phyloP scores from a whole-genome alignment of 2,329 filamentous ascomycete genomes.

The Sporothrix pseudoabietina region DNA sequence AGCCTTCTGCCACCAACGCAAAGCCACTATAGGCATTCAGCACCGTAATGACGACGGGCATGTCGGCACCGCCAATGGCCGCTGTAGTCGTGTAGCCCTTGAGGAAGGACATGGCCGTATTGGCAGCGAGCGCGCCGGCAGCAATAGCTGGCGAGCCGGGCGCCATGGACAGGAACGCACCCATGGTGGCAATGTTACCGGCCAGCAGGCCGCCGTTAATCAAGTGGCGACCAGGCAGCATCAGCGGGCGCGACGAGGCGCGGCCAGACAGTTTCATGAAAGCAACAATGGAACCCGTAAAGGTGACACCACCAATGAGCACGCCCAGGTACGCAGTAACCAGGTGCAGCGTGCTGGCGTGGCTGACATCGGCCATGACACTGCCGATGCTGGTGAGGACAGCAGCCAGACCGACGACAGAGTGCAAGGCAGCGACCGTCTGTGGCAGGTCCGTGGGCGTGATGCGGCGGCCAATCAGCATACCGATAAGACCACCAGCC shows the following conservation, averaged over 20 bases:
- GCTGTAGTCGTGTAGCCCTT: constrained; percentile 88
- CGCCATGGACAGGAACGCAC: constrained; percentile 78
- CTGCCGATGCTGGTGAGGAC: constrained; percentile 87
- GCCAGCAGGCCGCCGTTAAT: constrained; percentile 75
- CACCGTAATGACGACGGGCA: constrained; percentile 89
- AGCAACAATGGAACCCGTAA: constrained; percentile 86
- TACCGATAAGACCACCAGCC: constrained; percentile 66
- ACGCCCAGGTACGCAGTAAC: constrained; percentile 86
- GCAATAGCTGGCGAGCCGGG: constrained; percentile 78
- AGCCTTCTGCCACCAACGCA: constrained; percentile 83
- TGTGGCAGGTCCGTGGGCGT: constrained; percentile 87
- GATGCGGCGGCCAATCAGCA: constrained; percentile 81
- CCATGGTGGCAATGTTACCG: constrained; percentile 79
- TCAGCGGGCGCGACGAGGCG: constrained; percentile 76
- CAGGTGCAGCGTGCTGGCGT: constrained; percentile 77
- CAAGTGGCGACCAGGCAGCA: constrained; percentile 72
- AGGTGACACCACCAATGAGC: constrained; percentile 84
- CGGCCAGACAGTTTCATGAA: constrained; percentile 83
- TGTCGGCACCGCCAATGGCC: constrained; percentile 89
- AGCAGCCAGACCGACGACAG: constrained; percentile 84
- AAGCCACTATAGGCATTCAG: constrained; percentile 91
- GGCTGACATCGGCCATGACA: constrained; percentile 71
- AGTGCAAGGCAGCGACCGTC: constrained; percentile 85
- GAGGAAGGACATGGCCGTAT: constrained; percentile 74
- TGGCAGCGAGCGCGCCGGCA: constrained; percentile 74